Evolutionary conservation across 1,284 basidiomycete species (phyloP), one percentile per base, ranked within the genome.

Genomic region (Chondrostereum purpureum): DNA sequence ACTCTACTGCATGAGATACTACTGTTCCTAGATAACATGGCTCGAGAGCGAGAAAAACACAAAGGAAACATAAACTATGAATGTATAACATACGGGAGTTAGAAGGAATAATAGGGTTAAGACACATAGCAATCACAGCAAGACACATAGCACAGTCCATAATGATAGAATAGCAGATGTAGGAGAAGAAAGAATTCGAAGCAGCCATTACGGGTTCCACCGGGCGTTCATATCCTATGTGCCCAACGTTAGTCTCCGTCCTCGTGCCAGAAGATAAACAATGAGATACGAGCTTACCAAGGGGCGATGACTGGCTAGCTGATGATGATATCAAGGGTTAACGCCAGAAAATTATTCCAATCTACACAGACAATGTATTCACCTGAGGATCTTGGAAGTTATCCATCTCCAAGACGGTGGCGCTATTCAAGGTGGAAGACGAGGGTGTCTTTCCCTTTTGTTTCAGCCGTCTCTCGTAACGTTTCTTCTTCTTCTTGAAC

Each of bases 361-460:
- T n/a, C n/a, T n/a, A n/a, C 23, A 23, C n/a, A 19, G 4, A 3
- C 4, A 1, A 17, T 12, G 5, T 13, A 38, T 45, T 39, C 27
- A 52, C 43, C 48, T 52, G 43, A 14, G 50, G 50, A 38, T 47
- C 46, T 31, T 52, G 50, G 18, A 52, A 52, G 37, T 49, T 45
- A 34, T 45, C 48, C 45, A 49, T 39, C 17, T 52, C 45, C 36
- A 48, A 34, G 13, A 44, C 46, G 11, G 38, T 18, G 14, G 46
- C 47, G 33, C 48, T 46, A 31, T 13, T 43, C 43, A 1, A 34
- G n/a, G n/a, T 17, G 10, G n/a, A n/a, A n/a, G n/a, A n/a, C n/a
- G n/a, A n/a, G 8, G 41, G 40, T 14, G 35, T 31, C 34, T 33
- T 18, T 21, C 18, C 33, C 18, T 13, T 43, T 11, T 43, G 16